Base-by-base conservation (phyloP, 345 rosid species). In the Syzygium aqueum region DNA sequence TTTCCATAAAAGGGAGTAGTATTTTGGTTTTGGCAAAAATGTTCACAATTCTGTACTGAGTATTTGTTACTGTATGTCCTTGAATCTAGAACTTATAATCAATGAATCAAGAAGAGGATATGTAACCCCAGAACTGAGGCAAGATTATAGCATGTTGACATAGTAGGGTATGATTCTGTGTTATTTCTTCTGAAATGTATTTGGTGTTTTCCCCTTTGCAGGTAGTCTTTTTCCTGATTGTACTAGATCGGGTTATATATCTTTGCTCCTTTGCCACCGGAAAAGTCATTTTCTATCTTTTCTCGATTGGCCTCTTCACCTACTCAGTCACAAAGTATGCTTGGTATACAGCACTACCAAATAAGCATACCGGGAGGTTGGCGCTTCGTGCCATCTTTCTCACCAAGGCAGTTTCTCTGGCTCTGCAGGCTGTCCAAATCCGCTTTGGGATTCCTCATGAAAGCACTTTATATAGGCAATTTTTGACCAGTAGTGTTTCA, bases 211-310 rank as follows among this genome's bases (percentile, higher is more conserved):
- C 84, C 56, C 53, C 88, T 46, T 85, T 89, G 91, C 92, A 91
- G 93, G 91, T 91, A n/a, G 87, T 92, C 46, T 92, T 92, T 86
- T 92, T 92, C 90, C 86, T 92, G 87, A 92, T 92, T 25, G 92
- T 92, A 77, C 92, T 92, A 4, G 92, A 92, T 84, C 92, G 94
- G 37, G 80, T 90, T 54, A 89, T 92, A 86, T 92, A 92, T 46
- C 92, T 92, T 14, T 91, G 94, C 53, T 91, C 94, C 59, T 92
- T 92, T 88, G 92, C 92, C 78, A 91, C 89, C 3, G 92, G 94
- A 49, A 92, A 91, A 85, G 91, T 92, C 53, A 86, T 92, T 85
- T 91, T 90, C 84, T 90, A 91, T 67, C 86, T 91, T 84, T 91
- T 91, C 87, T 91, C 90, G 5, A 63, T 91, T 40, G 86, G 67